These are phyloP conservation scores for Thraustochytrium sp. DNA, from an alignment of 352 stramenopile genomes.

Conservation along the genomic window DNA sequence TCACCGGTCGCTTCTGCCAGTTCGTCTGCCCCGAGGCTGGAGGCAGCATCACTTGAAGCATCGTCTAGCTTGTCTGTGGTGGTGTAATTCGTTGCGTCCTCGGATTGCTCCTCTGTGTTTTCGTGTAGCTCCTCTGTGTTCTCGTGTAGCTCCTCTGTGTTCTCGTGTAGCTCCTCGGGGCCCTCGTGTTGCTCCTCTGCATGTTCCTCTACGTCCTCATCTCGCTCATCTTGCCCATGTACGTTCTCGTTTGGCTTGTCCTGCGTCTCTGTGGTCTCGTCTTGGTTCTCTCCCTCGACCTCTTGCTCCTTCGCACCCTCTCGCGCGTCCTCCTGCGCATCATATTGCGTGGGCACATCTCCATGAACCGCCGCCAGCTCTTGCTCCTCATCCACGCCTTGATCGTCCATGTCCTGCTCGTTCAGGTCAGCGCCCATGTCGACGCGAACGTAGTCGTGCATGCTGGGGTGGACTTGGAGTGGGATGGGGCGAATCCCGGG, in stretches of 20 bases:
- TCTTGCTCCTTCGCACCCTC: neutral
- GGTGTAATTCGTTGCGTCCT: too few relatives aligned
- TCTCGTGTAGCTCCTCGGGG: too few relatives aligned
- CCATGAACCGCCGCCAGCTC: too few relatives aligned
- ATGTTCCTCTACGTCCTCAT: conserved; percentile 4
- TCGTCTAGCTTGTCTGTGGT: too few relatives aligned
- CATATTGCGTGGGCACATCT: too few relatives aligned
- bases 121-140: neutral
- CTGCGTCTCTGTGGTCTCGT: neutral
- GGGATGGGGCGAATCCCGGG: neutral
- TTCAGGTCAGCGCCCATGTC: conserved; percentile 20
- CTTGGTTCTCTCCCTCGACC: neutral
- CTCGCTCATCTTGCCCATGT: conserved; percentile 7
- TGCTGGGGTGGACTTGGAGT: neutral
- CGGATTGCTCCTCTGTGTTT: too few relatives aligned
- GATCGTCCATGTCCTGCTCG: neutral
- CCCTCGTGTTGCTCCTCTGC: neutral
- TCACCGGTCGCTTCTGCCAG: too few relatives aligned
- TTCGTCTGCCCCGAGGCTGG: too few relatives aligned
- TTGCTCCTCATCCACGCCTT: neutral
- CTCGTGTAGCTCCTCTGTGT: neutral
- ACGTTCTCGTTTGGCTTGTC: neutral
- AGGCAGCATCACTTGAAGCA: too few relatives aligned
- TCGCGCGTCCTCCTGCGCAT: neutral
- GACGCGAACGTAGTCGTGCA: neutral